These are phyloP conservation scores for Cystobasidium onofrii DNA, from an alignment of 768 basidiomycete species.

Conservation along the genomic window DNA sequence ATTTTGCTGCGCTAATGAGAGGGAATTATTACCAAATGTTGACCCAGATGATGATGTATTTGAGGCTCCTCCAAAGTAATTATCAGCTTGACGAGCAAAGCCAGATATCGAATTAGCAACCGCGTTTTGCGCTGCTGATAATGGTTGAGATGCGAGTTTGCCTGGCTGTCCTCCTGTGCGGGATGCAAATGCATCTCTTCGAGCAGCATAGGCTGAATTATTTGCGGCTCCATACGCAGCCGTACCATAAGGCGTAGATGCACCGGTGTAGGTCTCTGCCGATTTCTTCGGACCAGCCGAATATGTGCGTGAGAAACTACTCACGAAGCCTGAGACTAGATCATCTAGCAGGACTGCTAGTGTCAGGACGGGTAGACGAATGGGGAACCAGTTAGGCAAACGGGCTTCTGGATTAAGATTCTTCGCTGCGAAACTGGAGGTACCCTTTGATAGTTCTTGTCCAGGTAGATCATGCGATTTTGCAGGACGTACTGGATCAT, in stretches of 20 bases:
- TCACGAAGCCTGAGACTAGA: conserved; percentile 51
- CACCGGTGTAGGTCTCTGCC: conserved; percentile 28
- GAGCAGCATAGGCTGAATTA: conserved; percentile 22
- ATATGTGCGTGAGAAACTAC: conserved; percentile 53
- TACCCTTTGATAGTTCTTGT: conserved; percentile 13
- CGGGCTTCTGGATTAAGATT: conserved; percentile 39
- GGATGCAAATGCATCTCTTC: conserved; percentile 26
- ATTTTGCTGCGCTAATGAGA: not conserved
- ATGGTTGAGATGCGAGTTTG: not conserved
- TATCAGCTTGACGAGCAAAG: conserved; percentile 23
- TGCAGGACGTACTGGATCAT: conserved; percentile 56
- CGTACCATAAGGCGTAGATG: conserved; percentile 11
- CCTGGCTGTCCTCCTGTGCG: not conserved
- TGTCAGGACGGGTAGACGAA: conserved; percentile 68
- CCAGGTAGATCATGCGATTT: conserved; percentile 49
- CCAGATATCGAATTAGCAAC: conserved; percentile 12
- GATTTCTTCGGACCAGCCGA: conserved; percentile 36
- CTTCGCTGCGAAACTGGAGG: conserved; percentile 33
- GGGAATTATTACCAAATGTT: not conserved
- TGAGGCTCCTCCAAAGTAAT: conserved; percentile 12
- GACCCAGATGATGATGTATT: not conserved
- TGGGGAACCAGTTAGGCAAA: conserved; percentile 50
- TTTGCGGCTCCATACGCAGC: conserved; percentile 10
- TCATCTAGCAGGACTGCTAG: conserved; percentile 69
- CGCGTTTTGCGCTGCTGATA: not conserved